These are phyloP conservation scores for Diaporthe batatas DNA, from an alignment of 2,329 filamentous ascomycete species.

Conservation along the genomic window DNA sequence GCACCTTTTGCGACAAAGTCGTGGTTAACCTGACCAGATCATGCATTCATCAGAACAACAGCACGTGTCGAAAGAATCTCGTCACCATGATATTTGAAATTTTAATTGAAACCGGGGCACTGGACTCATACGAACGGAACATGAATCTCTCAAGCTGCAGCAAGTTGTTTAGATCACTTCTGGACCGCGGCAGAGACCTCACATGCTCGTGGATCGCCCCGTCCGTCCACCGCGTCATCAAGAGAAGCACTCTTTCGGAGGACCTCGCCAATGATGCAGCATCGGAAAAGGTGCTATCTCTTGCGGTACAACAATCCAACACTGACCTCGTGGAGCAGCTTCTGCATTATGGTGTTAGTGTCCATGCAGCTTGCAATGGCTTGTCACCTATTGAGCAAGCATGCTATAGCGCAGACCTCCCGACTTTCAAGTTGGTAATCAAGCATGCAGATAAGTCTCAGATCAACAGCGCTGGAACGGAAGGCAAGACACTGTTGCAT, in stretches of 20 bases:
- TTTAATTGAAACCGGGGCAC: background rate
- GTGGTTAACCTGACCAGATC: background rate
- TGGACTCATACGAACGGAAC: background rate
- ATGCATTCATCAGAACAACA: accelerated
- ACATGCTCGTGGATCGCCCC: background rate
- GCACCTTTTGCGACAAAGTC: background rate
- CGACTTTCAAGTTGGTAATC: background rate
- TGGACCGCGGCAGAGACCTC: background rate
- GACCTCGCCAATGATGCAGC: too few relatives aligned
- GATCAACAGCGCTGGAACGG: background rate
- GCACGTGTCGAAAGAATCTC: background rate
- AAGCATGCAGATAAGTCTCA: background rate
- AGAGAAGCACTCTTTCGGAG: background rate
- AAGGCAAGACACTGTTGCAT: background rate
- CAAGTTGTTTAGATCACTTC: background rate
- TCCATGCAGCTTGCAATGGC: accelerated
- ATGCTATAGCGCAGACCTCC: background rate
- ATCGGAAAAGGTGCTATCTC: background rate
- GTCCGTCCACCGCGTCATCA: accelerated
- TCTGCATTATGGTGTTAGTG: background rate
- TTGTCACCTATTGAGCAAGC: background rate
- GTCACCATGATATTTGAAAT: background rate
- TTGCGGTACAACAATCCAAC: background rate
- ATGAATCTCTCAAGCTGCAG: background rate
- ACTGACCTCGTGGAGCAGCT: background rate